Base-by-base conservation (phyloP, 495 filamentous ascomycete genomes). In the Cladorrhinum samala region DNA sequence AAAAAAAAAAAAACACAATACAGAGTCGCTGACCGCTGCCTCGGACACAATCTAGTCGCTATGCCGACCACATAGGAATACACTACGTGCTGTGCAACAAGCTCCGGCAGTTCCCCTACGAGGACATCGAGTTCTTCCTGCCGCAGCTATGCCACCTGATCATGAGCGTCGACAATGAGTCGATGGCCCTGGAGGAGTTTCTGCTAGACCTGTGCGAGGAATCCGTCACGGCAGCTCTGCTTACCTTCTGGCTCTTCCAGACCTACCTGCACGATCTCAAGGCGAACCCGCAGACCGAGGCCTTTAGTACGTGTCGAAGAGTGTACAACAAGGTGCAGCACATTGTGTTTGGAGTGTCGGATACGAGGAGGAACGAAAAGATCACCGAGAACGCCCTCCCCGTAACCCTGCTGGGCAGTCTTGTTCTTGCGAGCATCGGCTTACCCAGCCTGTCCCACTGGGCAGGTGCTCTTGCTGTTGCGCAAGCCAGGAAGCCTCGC, bases 211-310 rank as follows among this genome's bases (percentile, higher is more conserved):
- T 89, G 23, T 89, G 86, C 68, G 84, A 89, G 64, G 84, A 88
- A 70, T 88, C 85, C 7, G 86, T 87, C 54, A 88, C 85, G 59
- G 85, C 83, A 41, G 86, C 86, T 43, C 69, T 89, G 55, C 73
- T 89, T 72, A 89, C 86, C 25, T 89, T 89, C 68, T 89, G 86
- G 86, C 75, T 88, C 49, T 87, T 89, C 71, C 86, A 89, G 68
- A 88, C 85, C 27, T 87, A 89, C 69, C 78, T 89, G 7, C 85
- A 83, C 68, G 86, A 89, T 61, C 80, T 89, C 52, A 76, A 83
- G 42, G 68, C 73, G 54, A 85, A 83, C 46, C 85, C 86, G 6
- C 81, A 84, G 62, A 77, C 83, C 42, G 75, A 80, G 46, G 77
- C 81, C 19, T 89, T 89, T 72, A 75, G 82, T 70, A 88, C 82